These are phyloP conservation scores for Phytopythium sindhum DNA, from an alignment of 352 stramenopile species.

Conservation along the genomic window DNA sequence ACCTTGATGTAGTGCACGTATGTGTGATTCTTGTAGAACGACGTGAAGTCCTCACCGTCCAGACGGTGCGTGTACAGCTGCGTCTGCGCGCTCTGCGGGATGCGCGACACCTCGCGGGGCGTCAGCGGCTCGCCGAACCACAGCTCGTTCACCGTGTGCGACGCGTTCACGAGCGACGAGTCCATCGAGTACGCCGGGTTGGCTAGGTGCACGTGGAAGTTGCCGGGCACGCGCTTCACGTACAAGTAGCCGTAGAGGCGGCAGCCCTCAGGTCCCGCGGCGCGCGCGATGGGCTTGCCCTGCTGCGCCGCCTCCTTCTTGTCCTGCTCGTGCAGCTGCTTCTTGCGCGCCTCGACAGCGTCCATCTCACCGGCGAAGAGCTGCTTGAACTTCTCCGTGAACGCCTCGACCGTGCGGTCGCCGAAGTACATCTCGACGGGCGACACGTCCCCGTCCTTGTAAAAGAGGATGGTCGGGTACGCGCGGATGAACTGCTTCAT, in stretches of 20 bases:
- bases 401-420: conserved; percentile 90
- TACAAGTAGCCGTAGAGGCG: conserved; percentile 76
- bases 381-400: conserved; percentile 90
- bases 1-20: conserved; percentile 99
- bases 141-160: conserved; percentile 95
- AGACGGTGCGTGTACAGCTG: conserved; percentile 93
- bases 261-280: conserved; percentile 66
- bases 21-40: conserved; percentile 93
- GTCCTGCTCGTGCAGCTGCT: conserved; percentile 93
- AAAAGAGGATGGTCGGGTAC: conserved; percentile 97
- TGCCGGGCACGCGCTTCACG: conserved; percentile 93
- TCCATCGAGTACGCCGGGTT: conserved; percentile 93
- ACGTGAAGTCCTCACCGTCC: conserved; percentile 89
- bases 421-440: conserved; percentile 95
- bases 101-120: conserved; percentile 45
- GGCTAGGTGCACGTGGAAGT: conserved; percentile 98
- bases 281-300: conserved; percentile 54
- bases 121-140: conserved; percentile 91
- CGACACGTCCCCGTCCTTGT: conserved; percentile 90
- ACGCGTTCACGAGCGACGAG: conserved; percentile 89
- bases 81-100: conserved; percentile 88
- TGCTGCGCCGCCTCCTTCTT: conserved; percentile 77
- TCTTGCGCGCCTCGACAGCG: conserved; percentile 80
- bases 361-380: conserved; percentile 77
- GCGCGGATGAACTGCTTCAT: conserved; percentile 94